A percentile compares a stretch with the other conserved stretches of the same genome.
Conservation (phyloP, 495 filamentous ascomycete species). For the Penicillium dipodomyicola region DNA sequence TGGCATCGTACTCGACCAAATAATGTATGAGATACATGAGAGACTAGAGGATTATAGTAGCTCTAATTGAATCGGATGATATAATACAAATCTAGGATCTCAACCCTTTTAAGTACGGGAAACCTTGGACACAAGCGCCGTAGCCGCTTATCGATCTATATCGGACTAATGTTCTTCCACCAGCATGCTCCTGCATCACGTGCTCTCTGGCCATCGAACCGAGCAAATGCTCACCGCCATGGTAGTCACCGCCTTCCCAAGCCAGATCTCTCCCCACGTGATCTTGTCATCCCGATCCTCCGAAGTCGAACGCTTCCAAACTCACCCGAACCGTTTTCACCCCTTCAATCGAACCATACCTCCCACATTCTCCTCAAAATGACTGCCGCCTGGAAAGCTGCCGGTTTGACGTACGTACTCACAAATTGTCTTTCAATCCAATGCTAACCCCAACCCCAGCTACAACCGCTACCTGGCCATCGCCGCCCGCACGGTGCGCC, state of each 20-base stretch:
- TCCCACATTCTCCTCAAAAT: constrained; percentile 63
- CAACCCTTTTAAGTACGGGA: too few species aligned
- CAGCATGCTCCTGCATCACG: not conserved
- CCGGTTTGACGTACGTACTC: constrained; percentile 82
- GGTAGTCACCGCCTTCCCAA: not conserved
- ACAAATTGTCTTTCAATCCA: constrained; percentile 5
- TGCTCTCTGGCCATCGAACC: not conserved
- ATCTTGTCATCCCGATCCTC: constrained; percentile 37
- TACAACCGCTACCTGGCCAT: constrained; percentile 57
- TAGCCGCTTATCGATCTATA: not conserved
- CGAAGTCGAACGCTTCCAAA: constrained; percentile 43
- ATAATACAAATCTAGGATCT: too few species aligned
- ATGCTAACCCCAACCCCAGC: constrained; percentile 39
- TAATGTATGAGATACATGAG: too few species aligned
- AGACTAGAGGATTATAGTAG: too few species aligned
- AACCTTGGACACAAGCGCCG: not conserved
- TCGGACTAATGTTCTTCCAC: not conserved
- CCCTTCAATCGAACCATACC: constrained; percentile 31
- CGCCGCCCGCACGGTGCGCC: constrained; percentile 61
- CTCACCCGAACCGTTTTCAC: constrained; percentile 33
- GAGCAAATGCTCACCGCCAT: not conserved
- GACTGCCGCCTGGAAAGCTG: constrained; percentile 97
- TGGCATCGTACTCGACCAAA: too few species aligned
- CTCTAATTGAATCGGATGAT: too few species aligned
- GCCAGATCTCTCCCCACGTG: constrained; percentile 2